Base-by-base conservation (phyloP, 2,329 filamentous ascomycete genomes). In the Fusarium foetens region DNA sequence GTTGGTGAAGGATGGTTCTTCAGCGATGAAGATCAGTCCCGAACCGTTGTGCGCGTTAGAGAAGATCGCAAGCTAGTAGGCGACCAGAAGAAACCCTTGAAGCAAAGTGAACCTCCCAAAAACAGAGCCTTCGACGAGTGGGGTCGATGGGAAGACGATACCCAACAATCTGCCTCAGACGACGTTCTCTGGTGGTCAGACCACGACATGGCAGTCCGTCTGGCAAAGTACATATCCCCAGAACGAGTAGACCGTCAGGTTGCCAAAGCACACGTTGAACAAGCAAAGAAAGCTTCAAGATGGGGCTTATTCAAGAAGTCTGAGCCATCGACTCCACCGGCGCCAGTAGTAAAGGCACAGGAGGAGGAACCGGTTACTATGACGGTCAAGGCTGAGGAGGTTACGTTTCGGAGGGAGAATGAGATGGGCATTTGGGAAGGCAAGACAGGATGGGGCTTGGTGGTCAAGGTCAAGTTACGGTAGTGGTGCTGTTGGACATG, bases 391-490 rank as follows among this genome's bases (percentile, higher is more conserved):
- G 83, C 84, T 0, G 82, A 88, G 53, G 83, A 87, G 70, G 82
- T 87, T 4, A 84, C 85, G 0, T 88, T 89, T 63, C 76, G 87
- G n/a, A 76, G 76, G 49, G 83, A 87, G 76, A 89, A 86, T 27
- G 84, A 83, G 19, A 80, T 89, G 74, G 87, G 86, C 0, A 77
- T 89, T 2, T 86, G 84, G 82, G 86, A 89, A 75, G 86, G 84
- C 36, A 79, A 79, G 67, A 83, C 81, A 4, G 87, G 87, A 5
- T 88, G 83, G 81, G 86, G 82, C 1, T 79, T 89, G 35, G 83
- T 87, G 19, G 80, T 87, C 3, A 79, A 76, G 2, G 79, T 88
- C 13, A 73, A 58, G 49, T 61, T 77, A 74, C 54, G 57, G 13
- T 66, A 61, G 23, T 77, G 21, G 12, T 16, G 25, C 0, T 33